Conservation (phyloP, 352 stramenopile genomes). For the Pythium folliculosum region DNA sequence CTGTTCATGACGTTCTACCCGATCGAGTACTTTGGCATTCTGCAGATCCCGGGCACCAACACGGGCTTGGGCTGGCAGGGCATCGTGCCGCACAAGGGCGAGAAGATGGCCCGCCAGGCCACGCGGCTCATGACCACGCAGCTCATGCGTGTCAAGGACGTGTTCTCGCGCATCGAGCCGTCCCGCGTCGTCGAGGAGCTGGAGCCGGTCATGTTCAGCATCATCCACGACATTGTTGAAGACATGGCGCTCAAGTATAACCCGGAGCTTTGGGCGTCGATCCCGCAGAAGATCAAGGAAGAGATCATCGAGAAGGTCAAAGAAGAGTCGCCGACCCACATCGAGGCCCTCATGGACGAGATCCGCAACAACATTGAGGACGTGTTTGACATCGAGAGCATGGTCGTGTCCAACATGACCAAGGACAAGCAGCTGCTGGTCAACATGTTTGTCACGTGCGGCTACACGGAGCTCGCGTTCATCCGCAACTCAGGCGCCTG, state of each 20-base stretch:
- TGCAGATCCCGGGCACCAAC: slow-evolving; percentile 87
- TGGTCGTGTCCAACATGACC: slow-evolving; percentile 94
- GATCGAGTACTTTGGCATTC: slow-evolving; percentile 90
- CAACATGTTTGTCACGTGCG: slow-evolving; percentile 94
- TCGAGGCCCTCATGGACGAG: slow-evolving; percentile 94
- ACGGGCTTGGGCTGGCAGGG: slow-evolving; percentile 96
- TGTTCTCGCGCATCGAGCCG: slow-evolving; percentile 92
- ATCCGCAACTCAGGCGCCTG: slow-evolving; percentile 90
- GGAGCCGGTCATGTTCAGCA: slow-evolving; percentile 91
- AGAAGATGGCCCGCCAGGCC: slow-evolving; percentile 96
- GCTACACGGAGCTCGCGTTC: slow-evolving; percentile 91
- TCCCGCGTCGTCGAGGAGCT: slow-evolving; percentile 90
- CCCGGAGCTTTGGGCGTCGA: slow-evolving; percentile 75
- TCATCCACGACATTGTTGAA: slow-evolving; percentile 87
- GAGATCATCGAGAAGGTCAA: slow-evolving; percentile 95
- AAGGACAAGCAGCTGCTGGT: slow-evolving; percentile 95
- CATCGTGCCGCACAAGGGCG: slow-evolving; percentile 96
- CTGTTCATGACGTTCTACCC: slow-evolving; percentile 99
- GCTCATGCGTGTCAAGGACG: slow-evolving; percentile 91
- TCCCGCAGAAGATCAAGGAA: slow-evolving; percentile 82
- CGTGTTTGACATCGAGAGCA: slow-evolving; percentile 95
- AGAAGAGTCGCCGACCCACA: slow-evolving; percentile 90
- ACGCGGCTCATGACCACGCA: slow-evolving; percentile 94
- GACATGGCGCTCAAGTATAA: slow-evolving; percentile 91
- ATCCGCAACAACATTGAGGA: slow-evolving; percentile 95